Conservation (phyloP, 768 basidiomycete genomes). For the Agaricus bisporus region DNA sequence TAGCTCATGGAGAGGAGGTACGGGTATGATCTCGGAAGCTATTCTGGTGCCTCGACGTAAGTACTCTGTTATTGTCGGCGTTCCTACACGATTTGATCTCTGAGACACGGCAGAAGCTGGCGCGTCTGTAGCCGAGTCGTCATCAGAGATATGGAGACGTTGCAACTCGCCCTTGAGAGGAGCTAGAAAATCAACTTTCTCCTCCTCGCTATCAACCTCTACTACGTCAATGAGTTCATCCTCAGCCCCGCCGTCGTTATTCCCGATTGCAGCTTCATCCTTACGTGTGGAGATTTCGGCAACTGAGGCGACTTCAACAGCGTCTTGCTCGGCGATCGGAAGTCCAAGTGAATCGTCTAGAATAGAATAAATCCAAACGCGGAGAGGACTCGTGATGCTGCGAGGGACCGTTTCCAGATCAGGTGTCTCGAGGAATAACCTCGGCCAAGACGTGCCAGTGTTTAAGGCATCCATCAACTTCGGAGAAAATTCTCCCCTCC, state of each 20-base stretch:
- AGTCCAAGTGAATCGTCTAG: conserved; percentile 65
- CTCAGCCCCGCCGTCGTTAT: conserved; percentile 31
- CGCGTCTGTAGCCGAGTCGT: conserved; percentile 22
- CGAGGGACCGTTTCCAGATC: conserved; percentile 62
- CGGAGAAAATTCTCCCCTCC: conserved; percentile 50
- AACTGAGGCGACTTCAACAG: background rate
- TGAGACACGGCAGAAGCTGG: conserved; percentile 30
- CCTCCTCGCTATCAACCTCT: conserved; percentile 52
- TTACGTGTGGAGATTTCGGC: conserved; percentile 7
- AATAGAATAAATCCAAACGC: conserved; percentile 62
- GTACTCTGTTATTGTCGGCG: conserved; percentile 44
- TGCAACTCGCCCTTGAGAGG: conserved; percentile 64
- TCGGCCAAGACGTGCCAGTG: conserved; percentile 65
- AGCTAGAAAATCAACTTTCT: conserved; percentile 52
- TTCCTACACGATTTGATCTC: conserved; percentile 16
- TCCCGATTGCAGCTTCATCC: conserved; percentile 15
- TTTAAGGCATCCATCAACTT: conserved; percentile 53
- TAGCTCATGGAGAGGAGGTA: conserved; percentile 43
- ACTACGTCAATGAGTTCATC: conserved; percentile 68
- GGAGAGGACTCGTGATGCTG: conserved; percentile 57
- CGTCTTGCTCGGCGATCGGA: conserved; percentile 22
- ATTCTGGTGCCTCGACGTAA: conserved; percentile 65
- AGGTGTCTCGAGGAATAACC: conserved; percentile 72
- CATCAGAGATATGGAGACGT: conserved; percentile 44
- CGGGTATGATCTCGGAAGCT: conserved; percentile 48